Evolutionary conservation across 371 early-diverging fungal species (phyloP).

Genomic region (Circinella minor): DNA sequence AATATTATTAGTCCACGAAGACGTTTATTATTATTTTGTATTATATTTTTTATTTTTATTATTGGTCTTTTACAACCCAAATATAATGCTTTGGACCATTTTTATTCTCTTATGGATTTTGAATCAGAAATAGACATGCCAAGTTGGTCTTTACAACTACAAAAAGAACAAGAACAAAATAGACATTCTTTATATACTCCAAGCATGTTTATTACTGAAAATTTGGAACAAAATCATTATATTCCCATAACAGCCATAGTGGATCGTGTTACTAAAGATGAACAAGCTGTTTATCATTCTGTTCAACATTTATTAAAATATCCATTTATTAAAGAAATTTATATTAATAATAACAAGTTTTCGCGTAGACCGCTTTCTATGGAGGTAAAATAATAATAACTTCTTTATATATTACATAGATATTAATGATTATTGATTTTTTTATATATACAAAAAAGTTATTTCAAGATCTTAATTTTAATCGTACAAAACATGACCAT

Average conservation of each 20-base stretch:
- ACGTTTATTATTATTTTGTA: not conserved
- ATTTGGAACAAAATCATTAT: constrained; percentile 37
- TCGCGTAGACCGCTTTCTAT: constrained; percentile 30
- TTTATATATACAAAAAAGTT: not conserved
- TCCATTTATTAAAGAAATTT: constrained; percentile 62
- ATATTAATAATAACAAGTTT: constrained; percentile 53
- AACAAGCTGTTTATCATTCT: constrained; percentile 42
- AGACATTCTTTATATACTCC: constrained; percentile 37
- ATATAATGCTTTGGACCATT: not conserved
- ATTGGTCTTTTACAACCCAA: constrained; percentile 1
- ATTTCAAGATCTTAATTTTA: constrained; percentile 31
- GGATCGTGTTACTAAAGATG: constrained; percentile 50
- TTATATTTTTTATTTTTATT: not conserved
- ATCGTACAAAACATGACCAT: constrained; percentile 47
- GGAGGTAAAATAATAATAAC: constrained; percentile 23
- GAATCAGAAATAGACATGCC: not conserved
- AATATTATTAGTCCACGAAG: not conserved
- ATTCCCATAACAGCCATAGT: constrained; percentile 63
- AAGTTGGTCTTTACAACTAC: constrained; percentile 2
- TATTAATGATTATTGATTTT: not conserved
- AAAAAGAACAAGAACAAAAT: constrained; percentile 9
- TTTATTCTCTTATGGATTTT: not conserved
- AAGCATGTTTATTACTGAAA: constrained; percentile 40
- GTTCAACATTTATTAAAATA: constrained; percentile 55
- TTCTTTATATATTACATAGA: not conserved